phyloP scores from a whole-genome alignment of 2,329 filamentous ascomycete species.

The Colletotrichum spaethianum region DNA sequence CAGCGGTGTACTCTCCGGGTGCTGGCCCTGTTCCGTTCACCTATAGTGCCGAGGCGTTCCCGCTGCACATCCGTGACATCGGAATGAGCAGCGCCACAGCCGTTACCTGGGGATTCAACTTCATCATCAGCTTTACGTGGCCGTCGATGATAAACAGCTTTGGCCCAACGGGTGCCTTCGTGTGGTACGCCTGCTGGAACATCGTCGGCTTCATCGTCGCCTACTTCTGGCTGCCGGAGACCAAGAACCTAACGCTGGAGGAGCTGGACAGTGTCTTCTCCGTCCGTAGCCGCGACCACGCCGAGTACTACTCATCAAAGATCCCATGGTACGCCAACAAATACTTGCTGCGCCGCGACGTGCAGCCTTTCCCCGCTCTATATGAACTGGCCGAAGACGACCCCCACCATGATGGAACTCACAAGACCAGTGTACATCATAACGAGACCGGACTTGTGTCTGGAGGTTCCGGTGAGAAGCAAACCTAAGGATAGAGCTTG shows the following conservation, averaged over 20 bases:
- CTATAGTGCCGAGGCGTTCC: slow-evolving; percentile 72
- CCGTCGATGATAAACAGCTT: slow-evolving; percentile 45
- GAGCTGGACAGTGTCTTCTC: slow-evolving; percentile 53
- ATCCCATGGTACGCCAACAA: slow-evolving; percentile 52
- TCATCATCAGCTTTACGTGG: slow-evolving; percentile 55
- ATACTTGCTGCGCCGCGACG: slow-evolving; percentile 47
- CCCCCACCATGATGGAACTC: neutral
- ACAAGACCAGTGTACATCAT: slow-evolving; percentile 9
- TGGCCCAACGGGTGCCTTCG: slow-evolving; percentile 53
- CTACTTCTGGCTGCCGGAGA: slow-evolving; percentile 54
- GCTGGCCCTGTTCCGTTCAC: slow-evolving; percentile 72
- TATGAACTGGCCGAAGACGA: slow-evolving; percentile 47
- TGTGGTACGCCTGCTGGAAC: slow-evolving; percentile 57
- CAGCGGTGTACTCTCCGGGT: slow-evolving; percentile 62
- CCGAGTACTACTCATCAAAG: slow-evolving; percentile 49
- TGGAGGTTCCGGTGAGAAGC: neutral
- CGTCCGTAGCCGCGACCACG: slow-evolving; percentile 50
- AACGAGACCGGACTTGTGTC: slow-evolving; percentile 11
- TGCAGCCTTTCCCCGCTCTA: slow-evolving; percentile 49
- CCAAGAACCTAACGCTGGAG: slow-evolving; percentile 52
- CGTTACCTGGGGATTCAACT: slow-evolving; percentile 58
- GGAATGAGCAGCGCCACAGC: slow-evolving; percentile 64
- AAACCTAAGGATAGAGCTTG: neutral
- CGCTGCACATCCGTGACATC: slow-evolving; percentile 68
- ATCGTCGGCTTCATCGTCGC: slow-evolving; percentile 51